Evolutionary conservation across 192 early-diverging fungal genomes (phyloP).

Genomic region (Geranomyces variabilis): DNA sequence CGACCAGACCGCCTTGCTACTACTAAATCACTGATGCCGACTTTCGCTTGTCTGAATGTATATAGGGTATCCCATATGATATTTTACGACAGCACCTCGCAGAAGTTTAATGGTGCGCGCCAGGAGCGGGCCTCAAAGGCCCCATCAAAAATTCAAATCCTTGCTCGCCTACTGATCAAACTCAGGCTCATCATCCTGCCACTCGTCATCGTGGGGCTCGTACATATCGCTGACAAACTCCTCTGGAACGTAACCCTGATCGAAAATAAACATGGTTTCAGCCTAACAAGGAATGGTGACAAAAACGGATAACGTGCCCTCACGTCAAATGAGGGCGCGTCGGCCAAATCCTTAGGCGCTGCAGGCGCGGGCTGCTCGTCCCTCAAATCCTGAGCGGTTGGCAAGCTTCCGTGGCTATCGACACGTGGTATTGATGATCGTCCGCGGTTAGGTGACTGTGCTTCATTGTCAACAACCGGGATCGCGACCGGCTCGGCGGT

Average conservation of each 20-base stretch:
- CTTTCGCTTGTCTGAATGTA: no score
- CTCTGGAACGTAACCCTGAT: conserved; percentile 12
- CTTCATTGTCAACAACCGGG: not conserved
- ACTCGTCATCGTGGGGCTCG: conserved; percentile 10
- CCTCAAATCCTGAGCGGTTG: conserved; percentile 21
- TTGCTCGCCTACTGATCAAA: conserved; percentile 5
- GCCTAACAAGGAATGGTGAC: no score
- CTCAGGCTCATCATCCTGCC: conserved; percentile 19
- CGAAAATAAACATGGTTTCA: no score
- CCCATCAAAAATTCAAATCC: no score
- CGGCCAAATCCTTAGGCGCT: not conserved
- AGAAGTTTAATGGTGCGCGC: no score
- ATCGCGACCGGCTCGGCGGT: not conserved
- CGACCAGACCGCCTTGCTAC: no score
- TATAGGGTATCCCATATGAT: no score
- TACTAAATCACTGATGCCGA: no score
- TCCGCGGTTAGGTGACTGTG: not conserved
- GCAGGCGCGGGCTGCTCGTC: conserved; percentile 4
- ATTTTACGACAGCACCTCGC: no score
- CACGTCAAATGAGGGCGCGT: not conserved
- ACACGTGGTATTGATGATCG: not conserved
- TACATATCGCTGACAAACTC: conserved; percentile 35
- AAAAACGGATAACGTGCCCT: no score
- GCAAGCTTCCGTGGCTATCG: conserved; percentile 7
- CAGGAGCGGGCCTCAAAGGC: no score